These are phyloP conservation scores for Ehretia macrophylla DNA, from an alignment of 257 asterid genomes.

Conservation along the genomic window DNA sequence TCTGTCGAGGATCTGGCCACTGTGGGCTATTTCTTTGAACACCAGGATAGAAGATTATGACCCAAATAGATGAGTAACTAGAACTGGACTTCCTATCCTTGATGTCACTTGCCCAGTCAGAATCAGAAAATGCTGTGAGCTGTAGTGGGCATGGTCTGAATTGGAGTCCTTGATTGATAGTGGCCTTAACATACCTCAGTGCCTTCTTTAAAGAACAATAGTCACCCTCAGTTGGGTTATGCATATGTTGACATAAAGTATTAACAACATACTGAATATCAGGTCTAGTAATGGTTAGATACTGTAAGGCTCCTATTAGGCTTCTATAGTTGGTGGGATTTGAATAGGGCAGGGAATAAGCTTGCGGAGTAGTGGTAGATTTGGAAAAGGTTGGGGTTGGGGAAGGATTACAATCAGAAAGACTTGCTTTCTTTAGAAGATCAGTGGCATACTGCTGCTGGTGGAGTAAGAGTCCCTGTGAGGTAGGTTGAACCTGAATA, in stretches of 20 bases:
- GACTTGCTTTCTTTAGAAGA: slow-evolving; percentile 1
- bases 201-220: not conserved
- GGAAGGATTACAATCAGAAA: not conserved
- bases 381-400: not conserved
- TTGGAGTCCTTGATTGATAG: not conserved
- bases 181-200: slow-evolving; percentile 3
- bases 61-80: slow-evolving; percentile 1
- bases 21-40: not conserved
- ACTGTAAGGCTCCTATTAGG: not conserved
- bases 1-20: not conserved
- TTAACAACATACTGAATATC: slow-evolving; percentile 1
- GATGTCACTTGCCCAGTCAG: not conserved
- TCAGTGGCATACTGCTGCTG: not conserved
- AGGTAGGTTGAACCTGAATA: not conserved
- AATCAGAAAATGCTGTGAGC: not conserved
- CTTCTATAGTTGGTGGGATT: too few relatives aligned
- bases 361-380: too few relatives aligned
- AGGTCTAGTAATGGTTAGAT: not conserved
- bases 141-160: not conserved
- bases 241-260: not conserved
- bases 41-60: not conserved
- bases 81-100: not conserved
- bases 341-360: too few relatives aligned
- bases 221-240: not conserved
- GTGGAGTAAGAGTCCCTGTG: too few relatives aligned